Percentiles rank a stretch among this genome's conserved stretches.
These are phyloP conservation scores for Cyberlindnera mississippiensis DNA, from an alignment of 805 yeast species.

Conservation along the genomic window DNA sequence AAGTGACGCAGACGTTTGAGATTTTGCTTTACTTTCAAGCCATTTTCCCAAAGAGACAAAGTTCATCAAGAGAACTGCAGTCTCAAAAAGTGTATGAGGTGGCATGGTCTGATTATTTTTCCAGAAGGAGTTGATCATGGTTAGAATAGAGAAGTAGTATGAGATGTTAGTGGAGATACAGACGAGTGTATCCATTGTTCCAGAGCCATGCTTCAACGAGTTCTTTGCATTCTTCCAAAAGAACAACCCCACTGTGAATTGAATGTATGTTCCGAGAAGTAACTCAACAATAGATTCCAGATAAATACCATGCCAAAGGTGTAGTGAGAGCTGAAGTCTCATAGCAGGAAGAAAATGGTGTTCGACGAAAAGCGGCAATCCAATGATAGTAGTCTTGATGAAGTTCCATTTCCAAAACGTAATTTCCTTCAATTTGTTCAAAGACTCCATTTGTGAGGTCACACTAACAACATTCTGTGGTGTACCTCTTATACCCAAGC, in stretches of 20 bases:
- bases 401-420: conserved; percentile 63
- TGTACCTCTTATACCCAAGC: conserved; percentile 50
- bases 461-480: conserved; percentile 47
- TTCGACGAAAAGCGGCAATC: conserved; percentile 55
- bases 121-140: conserved; percentile 50
- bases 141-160: conserved; percentile 64
- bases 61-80: conserved; percentile 76
- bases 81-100: conserved; percentile 79
- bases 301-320: conserved; percentile 51
- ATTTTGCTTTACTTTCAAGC: conserved; percentile 88
- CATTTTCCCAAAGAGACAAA: conserved; percentile 90
- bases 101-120: conserved; percentile 36
- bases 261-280: conserved; percentile 53
- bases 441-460: conserved; percentile 61
- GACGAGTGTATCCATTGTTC: conserved; percentile 91
- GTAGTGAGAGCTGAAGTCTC: conserved; percentile 29
- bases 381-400: conserved; percentile 47
- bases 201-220: conserved; percentile 65
- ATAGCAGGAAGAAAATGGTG: conserved; percentile 46
- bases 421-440: conserved; percentile 70
- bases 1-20: conserved; percentile 86
- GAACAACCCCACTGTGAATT: conserved; percentile 55
- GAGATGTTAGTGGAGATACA: conserved; percentile 79
- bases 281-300: conserved; percentile 61
- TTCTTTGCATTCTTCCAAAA: conserved; percentile 64